These are phyloP conservation scores for Filobasidium wieringae DNA, from an alignment of 768 basidiomycete genomes.

Conservation along the genomic window DNA sequence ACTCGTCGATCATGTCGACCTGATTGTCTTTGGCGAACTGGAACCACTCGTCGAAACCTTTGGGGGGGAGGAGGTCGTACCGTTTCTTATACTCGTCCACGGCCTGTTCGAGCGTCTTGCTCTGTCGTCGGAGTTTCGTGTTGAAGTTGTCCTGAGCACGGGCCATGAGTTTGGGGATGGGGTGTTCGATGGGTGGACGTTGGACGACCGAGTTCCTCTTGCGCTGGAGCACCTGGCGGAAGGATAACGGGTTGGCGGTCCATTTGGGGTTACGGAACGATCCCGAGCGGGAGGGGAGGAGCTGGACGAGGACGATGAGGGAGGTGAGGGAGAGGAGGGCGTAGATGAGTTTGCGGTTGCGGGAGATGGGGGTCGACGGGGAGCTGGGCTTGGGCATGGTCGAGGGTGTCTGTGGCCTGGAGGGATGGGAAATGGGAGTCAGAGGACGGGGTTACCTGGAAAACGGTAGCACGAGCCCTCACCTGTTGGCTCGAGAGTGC, in stretches of 20 bases:
- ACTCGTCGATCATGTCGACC: slow-evolving; percentile 79
- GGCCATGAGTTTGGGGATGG: slow-evolving; percentile 38
- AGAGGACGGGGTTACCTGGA: too few species aligned
- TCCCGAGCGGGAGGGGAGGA: slow-evolving; percentile 17
- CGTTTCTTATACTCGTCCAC: slow-evolving; percentile 33
- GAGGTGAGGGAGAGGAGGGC: slow-evolving; percentile 15
- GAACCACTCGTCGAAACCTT: slow-evolving; percentile 43
- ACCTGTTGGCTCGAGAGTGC: too few species aligned
- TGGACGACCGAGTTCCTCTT: slow-evolving; percentile 22
- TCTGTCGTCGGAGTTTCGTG: slow-evolving; percentile 31
- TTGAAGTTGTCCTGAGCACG: slow-evolving; percentile 30
- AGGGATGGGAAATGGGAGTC: too few species aligned
- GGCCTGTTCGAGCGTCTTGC: slow-evolving; percentile 31
- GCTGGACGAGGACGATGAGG: slow-evolving; percentile 24
- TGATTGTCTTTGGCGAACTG: slow-evolving; percentile 58
- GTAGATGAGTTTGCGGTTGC: slow-evolving; percentile 1
- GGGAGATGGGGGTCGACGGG: neutral
- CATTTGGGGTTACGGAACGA: slow-evolving; percentile 24
- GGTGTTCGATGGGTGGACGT: slow-evolving; percentile 33
- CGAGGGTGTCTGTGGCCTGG: too few species aligned
- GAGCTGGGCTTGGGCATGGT: too few species aligned
- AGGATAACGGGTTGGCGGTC: slow-evolving; percentile 29
- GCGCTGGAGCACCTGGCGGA: slow-evolving; percentile 32
- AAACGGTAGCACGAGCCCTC: too few species aligned
- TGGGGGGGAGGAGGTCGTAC: slow-evolving; percentile 33